Evolutionary conservation across 768 basidiomycete genomes (phyloP).

Genomic region (Lentinus tigrinus): DNA sequence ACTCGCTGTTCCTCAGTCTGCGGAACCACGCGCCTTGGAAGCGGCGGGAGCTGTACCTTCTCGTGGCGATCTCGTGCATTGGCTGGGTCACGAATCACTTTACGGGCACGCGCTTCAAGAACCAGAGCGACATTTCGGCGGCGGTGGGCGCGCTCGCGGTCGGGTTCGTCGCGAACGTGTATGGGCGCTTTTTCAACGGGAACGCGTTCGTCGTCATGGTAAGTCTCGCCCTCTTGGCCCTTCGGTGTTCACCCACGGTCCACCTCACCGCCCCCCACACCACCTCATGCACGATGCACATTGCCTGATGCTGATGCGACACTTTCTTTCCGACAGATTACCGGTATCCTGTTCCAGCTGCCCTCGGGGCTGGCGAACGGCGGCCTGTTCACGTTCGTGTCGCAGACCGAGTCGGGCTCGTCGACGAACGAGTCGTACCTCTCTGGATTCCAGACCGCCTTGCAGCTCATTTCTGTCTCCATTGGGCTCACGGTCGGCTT

Average conservation of each 20-base stretch:
- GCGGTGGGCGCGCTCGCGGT: slow-evolving; percentile 83
- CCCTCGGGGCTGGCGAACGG: slow-evolving; percentile 81
- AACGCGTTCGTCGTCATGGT: slow-evolving; percentile 85
- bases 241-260: no score
- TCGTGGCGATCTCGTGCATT: slow-evolving; percentile 58
- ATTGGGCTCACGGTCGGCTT: slow-evolving; percentile 81
- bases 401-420: slow-evolving; percentile 50
- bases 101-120: slow-evolving; percentile 55
- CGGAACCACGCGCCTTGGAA: slow-evolving; percentile 61
- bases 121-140: slow-evolving; percentile 74
- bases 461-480: slow-evolving; percentile 74
- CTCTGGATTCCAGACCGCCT: slow-evolving; percentile 71
- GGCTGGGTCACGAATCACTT: slow-evolving; percentile 85
- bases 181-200: slow-evolving; percentile 69
- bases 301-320: no score
- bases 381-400: slow-evolving; percentile 72
- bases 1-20: slow-evolving; percentile 63
- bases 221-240: slow-evolving; percentile 20
- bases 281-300: no score
- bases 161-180: slow-evolving; percentile 76
- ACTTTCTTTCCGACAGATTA: slow-evolving; percentile 54
- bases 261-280: no score
- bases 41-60: slow-evolving; percentile 54
- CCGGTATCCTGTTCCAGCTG: slow-evolving; percentile 82
- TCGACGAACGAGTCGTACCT: slow-evolving; percentile 49